Percentiles rank a stretch among this genome's conserved stretches.
Conservation (phyloP, 176 grass and related monocot genomes). For the Hordeum vulgare region MorexV3_pseudomolecules_assembly NC_058523.1:332356175-332356674, state of each 20-base stretch:
- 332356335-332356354: not conserved
- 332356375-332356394: not conserved
- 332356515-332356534: no score
- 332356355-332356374: not conserved
- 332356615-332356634: no score
- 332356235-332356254: slow-evolving; percentile 47
- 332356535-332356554: no score
- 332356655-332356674: no score
- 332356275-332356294: not conserved
- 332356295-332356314: not conserved
- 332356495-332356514: not conserved
- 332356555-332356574: no score
- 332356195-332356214: slow-evolving; percentile 62
- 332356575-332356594: no score
- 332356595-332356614: no score
- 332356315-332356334: not conserved
- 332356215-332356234: slow-evolving; percentile 17
- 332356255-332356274: slow-evolving; percentile 46
- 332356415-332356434: not conserved
- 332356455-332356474: not conserved
- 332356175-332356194: slow-evolving; percentile 58
- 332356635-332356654: no score
- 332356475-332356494: not conserved
- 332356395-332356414: not conserved
- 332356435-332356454: not conserved